Base-by-base conservation (phyloP, 176 grass and related monocot genomes). In the Chloris gayana region DNA sequence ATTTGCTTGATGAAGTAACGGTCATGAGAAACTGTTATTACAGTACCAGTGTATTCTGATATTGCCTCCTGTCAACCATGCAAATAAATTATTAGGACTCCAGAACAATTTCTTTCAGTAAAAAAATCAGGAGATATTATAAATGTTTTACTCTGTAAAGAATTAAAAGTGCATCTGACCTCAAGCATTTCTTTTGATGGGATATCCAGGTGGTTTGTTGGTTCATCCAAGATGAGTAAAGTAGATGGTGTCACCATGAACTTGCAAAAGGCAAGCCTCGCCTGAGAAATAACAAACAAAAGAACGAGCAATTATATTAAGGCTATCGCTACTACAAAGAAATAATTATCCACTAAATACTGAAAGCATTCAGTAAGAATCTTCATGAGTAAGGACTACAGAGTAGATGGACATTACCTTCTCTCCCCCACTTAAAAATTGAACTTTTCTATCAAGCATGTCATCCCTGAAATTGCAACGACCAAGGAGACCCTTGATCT, bases 111-210 rank as follows among this genome's bases (percentile, higher is more conserved):
- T 65, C 73, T 1, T 64, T 32, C 75, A 54, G 21, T 22, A 17
- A 80, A 54, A 44, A 47, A 60, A 17, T 25, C n/a, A 61, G 46
- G 27, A 79, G 70, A 29, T 62, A 25, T n/a, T 18, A 72, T 38
- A 22, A 70, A 74, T 81, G 31, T 35, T 72, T 72, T 68, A 60
- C 46, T 83, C 46, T 79, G 4, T 29, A 62, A 75, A 75, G 54
- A 50, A 67, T 12, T 4, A 27, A 25, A 69, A 84, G 27, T 46
- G 34, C 66, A 71, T 70, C 72, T 24, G 67, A 99, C 96, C 87
- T 99, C 96, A 70, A 99, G 91, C 96, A 99, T 99, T 78, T 99
- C 96, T 91, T 99, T 99, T 25, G 96, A 93, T 84, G 96, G 96
- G 46, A 99, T 99, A 82, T 99, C 96, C 63, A 99, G 91, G 83